phyloP scores from a whole-genome alignment of 371 early-diverging fungal genomes.

The Phascolomyces articulosus region DNA sequence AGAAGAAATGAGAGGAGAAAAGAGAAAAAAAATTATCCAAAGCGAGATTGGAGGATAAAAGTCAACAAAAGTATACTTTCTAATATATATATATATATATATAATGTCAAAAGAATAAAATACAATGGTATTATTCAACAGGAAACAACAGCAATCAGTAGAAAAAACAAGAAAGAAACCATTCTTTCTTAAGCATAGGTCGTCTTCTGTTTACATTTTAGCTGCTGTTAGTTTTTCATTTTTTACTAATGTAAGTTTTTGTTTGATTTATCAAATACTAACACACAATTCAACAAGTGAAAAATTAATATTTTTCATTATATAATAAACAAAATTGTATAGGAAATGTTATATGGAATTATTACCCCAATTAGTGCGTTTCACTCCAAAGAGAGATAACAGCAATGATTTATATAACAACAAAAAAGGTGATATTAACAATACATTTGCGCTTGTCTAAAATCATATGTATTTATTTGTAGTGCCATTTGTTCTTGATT shows the following conservation, averaged over 20 bases:
- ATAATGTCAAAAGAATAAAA: too few species aligned
- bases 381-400: too few species aligned
- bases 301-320: neutral
- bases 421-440: too few species aligned
- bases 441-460: neutral
- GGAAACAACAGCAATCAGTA: too few species aligned
- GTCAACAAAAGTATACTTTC: too few species aligned
- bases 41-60: too few species aligned
- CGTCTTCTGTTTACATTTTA: neutral
- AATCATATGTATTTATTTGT: neutral
- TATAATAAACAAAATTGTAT: neutral
- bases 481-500: neutral
- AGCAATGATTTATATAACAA: too few species aligned
- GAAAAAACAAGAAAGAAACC: neutral
- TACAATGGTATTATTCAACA: too few species aligned
- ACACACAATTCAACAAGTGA: neutral
- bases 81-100: too few species aligned
- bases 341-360: neutral
- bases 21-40: too few species aligned
- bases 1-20: too few species aligned
- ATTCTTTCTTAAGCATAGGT: neutral
- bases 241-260: neutral
- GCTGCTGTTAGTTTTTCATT: neutral
- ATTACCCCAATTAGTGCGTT: neutral
- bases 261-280: neutral